Evolutionary conservation across 805 yeast species (phyloP), one percentile per base, ranked within the genome.

Genomic region (Candida tammaniensis): DNA sequence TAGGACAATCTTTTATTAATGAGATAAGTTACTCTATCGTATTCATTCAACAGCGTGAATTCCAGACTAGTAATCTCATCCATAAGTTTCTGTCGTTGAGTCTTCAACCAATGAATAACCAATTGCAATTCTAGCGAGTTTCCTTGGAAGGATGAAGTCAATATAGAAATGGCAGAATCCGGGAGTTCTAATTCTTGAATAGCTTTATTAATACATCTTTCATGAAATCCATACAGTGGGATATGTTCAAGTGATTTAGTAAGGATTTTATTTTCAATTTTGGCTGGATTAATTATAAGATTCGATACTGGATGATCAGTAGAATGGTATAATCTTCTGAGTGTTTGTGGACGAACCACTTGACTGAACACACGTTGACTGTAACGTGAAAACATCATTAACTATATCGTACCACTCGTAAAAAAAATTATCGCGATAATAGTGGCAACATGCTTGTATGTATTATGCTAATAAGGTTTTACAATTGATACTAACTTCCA

Each of bases 121-220:
- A 76, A 71, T 54, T 68, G 74, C 32, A 79, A 72, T 40, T 83
- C 70, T 34, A 78, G 77, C 24, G 68, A 60, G 8, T 64, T 57
- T 4, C 79, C 78, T 24, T 49, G 43, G 24, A 52, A 43, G 4
- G 55, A 49, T 19, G 64, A 54, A 3, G 66, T 53, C 24, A 74
- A 61, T 1, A 67, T 54, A 3, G 69, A 61, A 27, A 56, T 62
- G 9, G 72, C 69, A 39, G 51, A 74, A 60, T 81, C 86, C 30
- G 74, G 63, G 47, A 72, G 72, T 5, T 73, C 70, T 43, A 66
- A 54, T 2, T 46, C 61, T 26, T 79, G 61, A 11, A 74, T 65
- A 12, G 80, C 77, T 25, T 64, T 57, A 3, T 69, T 59, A 4
- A 81, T 59, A 21, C 82, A 71, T 30, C 50, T 54, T 14, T 62